Conservation (phyloP, 306 rosid species). For the Prosopis cineraria region DNA sequence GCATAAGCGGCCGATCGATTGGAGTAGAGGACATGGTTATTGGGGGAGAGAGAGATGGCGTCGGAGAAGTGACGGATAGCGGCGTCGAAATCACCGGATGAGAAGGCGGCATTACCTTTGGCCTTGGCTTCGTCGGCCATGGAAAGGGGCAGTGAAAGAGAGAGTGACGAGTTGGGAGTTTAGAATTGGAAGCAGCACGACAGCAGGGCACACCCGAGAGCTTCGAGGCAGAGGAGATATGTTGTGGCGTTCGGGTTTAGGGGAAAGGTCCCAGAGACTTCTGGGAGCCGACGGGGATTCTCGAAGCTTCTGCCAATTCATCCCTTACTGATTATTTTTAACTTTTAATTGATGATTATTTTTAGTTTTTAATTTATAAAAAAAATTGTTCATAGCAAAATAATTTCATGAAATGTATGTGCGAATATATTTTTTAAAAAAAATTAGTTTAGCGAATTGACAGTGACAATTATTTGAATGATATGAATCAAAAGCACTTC, state of each 20-base stretch:
- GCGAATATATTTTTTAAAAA: too few relatives aligned
- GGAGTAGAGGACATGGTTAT: slow-evolving; percentile 89
- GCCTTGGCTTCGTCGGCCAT: slow-evolving; percentile 99
- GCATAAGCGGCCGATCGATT: slow-evolving; percentile 98
- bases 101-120: slow-evolving; percentile 92
- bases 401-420: too few relatives aligned
- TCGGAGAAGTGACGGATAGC: slow-evolving; percentile 86
- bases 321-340: too few relatives aligned
- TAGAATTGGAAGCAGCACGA: background rate
- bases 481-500: too few relatives aligned
- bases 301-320: background rate
- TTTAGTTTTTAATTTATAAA: too few relatives aligned
- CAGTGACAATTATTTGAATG: too few relatives aligned
- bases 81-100: slow-evolving; percentile 64
- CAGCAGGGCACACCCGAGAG: background rate
- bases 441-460: too few relatives aligned
- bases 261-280: background rate
- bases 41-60: slow-evolving; percentile 70
- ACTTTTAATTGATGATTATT: too few relatives aligned
- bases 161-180: background rate
- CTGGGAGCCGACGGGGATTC: background rate
- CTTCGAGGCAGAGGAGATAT: background rate
- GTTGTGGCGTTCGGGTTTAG: background rate
- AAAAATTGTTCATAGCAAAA: too few relatives aligned
- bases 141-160: background rate